A percentile compares a stretch with the other conserved stretches of the same genome.
These are phyloP conservation scores for Gonapodya sp. DNA, from an alignment of 192 early-diverging fungal species.

Conservation along the genomic window DNA sequence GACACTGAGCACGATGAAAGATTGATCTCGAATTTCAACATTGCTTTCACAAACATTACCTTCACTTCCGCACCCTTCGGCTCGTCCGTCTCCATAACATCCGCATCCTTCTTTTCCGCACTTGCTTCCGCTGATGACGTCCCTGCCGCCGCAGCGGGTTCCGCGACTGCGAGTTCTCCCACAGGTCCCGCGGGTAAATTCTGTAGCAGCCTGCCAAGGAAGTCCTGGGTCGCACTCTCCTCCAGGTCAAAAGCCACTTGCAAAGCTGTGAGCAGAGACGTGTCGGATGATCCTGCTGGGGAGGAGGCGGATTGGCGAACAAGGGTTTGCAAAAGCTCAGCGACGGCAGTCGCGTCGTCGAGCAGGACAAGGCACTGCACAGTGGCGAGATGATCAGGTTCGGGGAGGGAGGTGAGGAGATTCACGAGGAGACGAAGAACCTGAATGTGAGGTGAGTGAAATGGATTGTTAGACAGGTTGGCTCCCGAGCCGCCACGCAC, in stretches of 20 bases:
- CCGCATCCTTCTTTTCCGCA: conserved; percentile 14
- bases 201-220: conserved; percentile 67
- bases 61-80: conserved; percentile 10
- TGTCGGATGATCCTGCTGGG: conserved; percentile 21
- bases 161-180: neutral
- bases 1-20: neutral
- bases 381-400: conserved; percentile 88
- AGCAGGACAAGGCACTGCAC: conserved; percentile 87
- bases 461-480: too few species aligned
- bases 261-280: conserved; percentile 65
- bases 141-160: conserved; percentile 38
- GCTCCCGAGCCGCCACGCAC: too few species aligned
- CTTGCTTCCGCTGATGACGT: conserved; percentile 18
- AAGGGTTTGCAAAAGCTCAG: conserved; percentile 64
- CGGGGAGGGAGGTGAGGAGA: conserved; percentile 56
- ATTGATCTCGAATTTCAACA: conserved; percentile 38
- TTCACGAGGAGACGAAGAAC: conserved; percentile 64
- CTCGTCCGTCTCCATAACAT: conserved; percentile 47
- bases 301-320: conserved; percentile 36
- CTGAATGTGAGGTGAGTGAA: too few species aligned
- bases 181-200: neutral
- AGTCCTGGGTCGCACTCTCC: conserved; percentile 94
- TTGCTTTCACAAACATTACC: conserved; percentile 22
- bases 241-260: conserved; percentile 98
- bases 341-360: conserved; percentile 64